Conservation (phyloP, 352 stramenopile genomes). For the Pythium sukuiense region DNA sequence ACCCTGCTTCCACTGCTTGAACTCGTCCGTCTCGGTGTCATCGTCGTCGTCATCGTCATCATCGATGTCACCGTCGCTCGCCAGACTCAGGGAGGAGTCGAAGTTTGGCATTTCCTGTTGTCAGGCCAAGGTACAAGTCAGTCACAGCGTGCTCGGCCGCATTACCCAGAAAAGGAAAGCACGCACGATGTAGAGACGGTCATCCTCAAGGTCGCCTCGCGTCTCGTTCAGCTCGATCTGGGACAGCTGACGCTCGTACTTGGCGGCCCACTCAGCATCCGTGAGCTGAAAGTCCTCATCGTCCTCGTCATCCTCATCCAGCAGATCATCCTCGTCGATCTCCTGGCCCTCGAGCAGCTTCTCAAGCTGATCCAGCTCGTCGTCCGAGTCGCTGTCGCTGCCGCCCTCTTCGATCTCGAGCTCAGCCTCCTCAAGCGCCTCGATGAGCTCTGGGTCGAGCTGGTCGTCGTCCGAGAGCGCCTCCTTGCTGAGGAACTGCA, state of each 20-base stretch:
- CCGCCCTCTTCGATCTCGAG: constrained; percentile 17
- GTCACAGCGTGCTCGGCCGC: not conserved
- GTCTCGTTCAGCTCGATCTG: constrained; percentile 44
- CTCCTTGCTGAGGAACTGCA: constrained; percentile 65
- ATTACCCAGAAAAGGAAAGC: not conserved
- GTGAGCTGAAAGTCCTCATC: constrained; percentile 46
- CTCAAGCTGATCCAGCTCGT: constrained; percentile 33
- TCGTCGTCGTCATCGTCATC: constrained; percentile 29
- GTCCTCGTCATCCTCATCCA: constrained; percentile 39
- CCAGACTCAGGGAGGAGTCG: constrained; percentile 56
- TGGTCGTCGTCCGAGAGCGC: constrained; percentile 30
- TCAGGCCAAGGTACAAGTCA: not conserved
- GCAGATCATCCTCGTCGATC: constrained; percentile 20
- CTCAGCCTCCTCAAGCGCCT: constrained; percentile 21
- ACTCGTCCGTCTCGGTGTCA: constrained; percentile 20
- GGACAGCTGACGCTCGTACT: constrained; percentile 68
- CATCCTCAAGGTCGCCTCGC: constrained; percentile 44
- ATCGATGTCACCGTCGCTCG: constrained; percentile 45
- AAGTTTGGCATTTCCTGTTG: constrained; percentile 66
- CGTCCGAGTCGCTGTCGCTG: constrained; percentile 18
- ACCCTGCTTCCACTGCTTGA: constrained; percentile 52
- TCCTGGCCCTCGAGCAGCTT: constrained; percentile 18
- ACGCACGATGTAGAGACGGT: constrained; percentile 68
- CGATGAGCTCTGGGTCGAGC: constrained; percentile 36
- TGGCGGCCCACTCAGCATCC: constrained; percentile 57